phyloP scores from a whole-genome alignment of 1,284 basidiomycete species.

The Crepidotus sp. region DNA sequence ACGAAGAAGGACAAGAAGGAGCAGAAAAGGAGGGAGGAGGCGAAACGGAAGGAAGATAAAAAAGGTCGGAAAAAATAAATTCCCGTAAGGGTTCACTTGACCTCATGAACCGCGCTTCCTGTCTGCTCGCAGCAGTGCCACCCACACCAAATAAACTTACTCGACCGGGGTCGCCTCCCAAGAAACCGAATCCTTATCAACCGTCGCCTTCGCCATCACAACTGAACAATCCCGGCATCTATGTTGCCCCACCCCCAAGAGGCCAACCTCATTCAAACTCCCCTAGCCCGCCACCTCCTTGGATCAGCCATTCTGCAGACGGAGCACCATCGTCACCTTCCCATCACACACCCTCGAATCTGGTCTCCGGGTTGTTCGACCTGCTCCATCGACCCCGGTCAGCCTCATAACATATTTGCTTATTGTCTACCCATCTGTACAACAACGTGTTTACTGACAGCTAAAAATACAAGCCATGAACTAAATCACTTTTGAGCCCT shows the following conservation, averaged over 20 bases:
- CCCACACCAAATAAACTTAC: slow-evolving; percentile 14
- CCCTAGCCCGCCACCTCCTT: not conserved
- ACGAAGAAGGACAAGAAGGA: slow-evolving; percentile 21
- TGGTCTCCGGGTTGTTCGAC: slow-evolving; percentile 14
- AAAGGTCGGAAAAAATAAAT: slow-evolving; percentile 31
- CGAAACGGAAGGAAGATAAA: slow-evolving; percentile 31
- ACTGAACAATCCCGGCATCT: slow-evolving; percentile 35
- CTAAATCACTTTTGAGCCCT: not conserved
- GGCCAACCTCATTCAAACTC: not conserved
- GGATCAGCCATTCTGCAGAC: slow-evolving; percentile 3
- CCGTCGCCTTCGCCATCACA: slow-evolving; percentile 39
- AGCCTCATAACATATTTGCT: slow-evolving; percentile 4
- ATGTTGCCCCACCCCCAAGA: slow-evolving; percentile 26
- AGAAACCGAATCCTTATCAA: slow-evolving; percentile 27
- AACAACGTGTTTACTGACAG: slow-evolving; percentile 5
- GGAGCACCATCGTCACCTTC: not conserved
- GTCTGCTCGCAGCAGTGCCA: slow-evolving; percentile 8
- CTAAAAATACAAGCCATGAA: slow-evolving; percentile 15
- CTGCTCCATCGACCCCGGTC: slow-evolving; percentile 16
- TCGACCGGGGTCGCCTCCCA: slow-evolving; percentile 18
- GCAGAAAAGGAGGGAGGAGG: slow-evolving; percentile 22
- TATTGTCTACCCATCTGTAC: slow-evolving; percentile 6
- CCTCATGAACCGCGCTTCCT: slow-evolving; percentile 4
- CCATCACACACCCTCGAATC: not conserved
- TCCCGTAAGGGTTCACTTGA: slow-evolving; percentile 1